Evolutionary conservation across 495 filamentous ascomycete species (phyloP).

Genomic region (Penicillium bialowiezense): DNA sequence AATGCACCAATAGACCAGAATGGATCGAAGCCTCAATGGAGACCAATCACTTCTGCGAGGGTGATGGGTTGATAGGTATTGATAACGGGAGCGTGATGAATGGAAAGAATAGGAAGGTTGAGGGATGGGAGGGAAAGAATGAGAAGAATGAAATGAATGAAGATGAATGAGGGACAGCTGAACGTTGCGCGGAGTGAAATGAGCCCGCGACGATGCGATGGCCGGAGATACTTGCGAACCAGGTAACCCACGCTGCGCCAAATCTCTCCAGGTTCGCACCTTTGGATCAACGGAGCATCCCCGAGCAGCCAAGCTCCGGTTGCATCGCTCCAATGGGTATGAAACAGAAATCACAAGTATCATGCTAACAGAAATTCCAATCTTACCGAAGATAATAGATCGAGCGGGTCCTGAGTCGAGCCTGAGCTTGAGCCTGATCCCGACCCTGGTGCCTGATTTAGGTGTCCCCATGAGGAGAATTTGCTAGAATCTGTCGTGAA

Average conservation of each 20-base stretch:
- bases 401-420: slow-evolving; percentile 53
- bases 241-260: no score
- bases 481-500: slow-evolving; percentile 92
- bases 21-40: not conserved
- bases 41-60: not conserved
- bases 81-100: not conserved
- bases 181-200: no score
- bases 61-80: not conserved
- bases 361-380: slow-evolving; percentile 9
- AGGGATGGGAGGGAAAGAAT: slow-evolving; percentile 1
- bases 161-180: no score
- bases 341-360: not conserved
- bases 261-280: no score
- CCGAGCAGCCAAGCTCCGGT: no score
- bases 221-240: no score
- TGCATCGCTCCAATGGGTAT: not conserved
- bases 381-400: slow-evolving; percentile 56
- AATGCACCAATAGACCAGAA: not conserved
- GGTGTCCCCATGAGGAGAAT: slow-evolving; percentile 68
- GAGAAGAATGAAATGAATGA: not conserved
- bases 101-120: not conserved
- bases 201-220: no score
- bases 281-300: no score
- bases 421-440: slow-evolving; percentile 21
- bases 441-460: slow-evolving; percentile 45